Evolutionary conservation across 257 asterid species (phyloP).

Genomic region (Oldenlandia corymbosa): DNA sequence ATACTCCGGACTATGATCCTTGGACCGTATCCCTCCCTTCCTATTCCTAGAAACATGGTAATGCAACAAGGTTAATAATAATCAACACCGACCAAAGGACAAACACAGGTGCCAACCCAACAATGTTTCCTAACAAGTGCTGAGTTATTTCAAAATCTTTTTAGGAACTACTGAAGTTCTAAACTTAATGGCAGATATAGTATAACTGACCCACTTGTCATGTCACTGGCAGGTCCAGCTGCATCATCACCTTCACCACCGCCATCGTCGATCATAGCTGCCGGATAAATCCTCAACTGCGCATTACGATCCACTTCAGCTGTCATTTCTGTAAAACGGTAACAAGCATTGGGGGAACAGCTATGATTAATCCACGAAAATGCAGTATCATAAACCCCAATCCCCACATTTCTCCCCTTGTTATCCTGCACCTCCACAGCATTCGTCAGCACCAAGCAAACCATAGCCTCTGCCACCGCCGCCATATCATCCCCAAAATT

Average conservation of each 20-base stretch:
- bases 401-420: conserved; percentile 46
- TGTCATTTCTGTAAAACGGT: conserved; percentile 29
- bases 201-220: not conserved
- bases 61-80: not conserved
- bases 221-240: conserved; percentile 1
- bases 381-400: conserved; percentile 55
- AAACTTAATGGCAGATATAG: not conserved
- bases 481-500: conserved; percentile 16
- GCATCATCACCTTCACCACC: conserved; percentile 8
- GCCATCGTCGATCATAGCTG: conserved; percentile 12
- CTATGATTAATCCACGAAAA: conserved; percentile 90
- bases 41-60: conserved; percentile 35
- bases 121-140: not conserved
- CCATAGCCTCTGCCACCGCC: conserved; percentile 40
- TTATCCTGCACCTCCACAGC: conserved; percentile 62
- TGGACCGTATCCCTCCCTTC: conserved; percentile 51
- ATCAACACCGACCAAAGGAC: not conserved
- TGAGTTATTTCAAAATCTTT: not conserved
- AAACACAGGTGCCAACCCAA: not conserved
- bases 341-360: conserved; percentile 76
- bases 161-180: not conserved
- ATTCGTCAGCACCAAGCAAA: conserved; percentile 68
- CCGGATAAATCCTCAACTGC: conserved; percentile 31
- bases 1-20: conserved; percentile 57
- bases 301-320: not conserved